A percentile compares a stretch with the other conserved stretches of the same genome.
phyloP scores from a whole-genome alignment of 371 early-diverging fungal genomes.

The Amoeboaphelidium protococcarum region DNA sequence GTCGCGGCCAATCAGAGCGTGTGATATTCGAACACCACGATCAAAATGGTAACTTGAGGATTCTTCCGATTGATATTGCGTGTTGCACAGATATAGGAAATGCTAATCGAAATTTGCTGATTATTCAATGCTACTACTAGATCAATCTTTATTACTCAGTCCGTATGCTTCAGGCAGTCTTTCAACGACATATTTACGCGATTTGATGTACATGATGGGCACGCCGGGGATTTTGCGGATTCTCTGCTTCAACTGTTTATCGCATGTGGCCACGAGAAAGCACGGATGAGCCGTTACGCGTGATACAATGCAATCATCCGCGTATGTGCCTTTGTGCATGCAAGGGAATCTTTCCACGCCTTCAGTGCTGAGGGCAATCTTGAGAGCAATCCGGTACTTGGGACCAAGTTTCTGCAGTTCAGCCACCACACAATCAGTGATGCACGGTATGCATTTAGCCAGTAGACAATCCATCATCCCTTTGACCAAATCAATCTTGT shows the following conservation, averaged over 20 bases:
- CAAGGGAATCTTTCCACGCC: constrained; percentile 88
- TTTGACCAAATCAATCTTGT: constrained; percentile 88
- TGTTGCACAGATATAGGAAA: too few species aligned
- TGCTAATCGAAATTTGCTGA: too few species aligned
- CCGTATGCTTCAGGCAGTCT: constrained; percentile 52
- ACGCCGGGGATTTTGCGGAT: constrained; percentile 95
- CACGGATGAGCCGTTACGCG: constrained; percentile 88
- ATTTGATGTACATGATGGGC: constrained; percentile 96
- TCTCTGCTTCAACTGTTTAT: constrained; percentile 89
- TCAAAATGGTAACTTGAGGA: too few species aligned
- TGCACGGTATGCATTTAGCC: constrained; percentile 88
- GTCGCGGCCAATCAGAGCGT: too few species aligned
- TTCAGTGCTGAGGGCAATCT: constrained; percentile 79
- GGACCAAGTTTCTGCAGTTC: constrained; percentile 98
- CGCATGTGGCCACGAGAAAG: constrained; percentile 99
- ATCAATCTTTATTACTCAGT: too few species aligned
- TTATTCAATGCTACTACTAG: too few species aligned
- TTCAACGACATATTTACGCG: constrained; percentile 80
- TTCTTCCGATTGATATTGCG: too few species aligned
- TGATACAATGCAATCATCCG: constrained; percentile 97
- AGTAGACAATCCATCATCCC: constrained; percentile 96
- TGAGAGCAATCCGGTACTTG: constrained; percentile 83
- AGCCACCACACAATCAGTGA: constrained; percentile 98
- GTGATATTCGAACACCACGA: too few species aligned
- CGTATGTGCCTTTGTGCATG: constrained; percentile 97